Evolutionary conservation across 2,329 filamentous ascomycete genomes (phyloP), one percentile per base, ranked within the genome.

Genomic region (Aspergillus sp.): DNA sequence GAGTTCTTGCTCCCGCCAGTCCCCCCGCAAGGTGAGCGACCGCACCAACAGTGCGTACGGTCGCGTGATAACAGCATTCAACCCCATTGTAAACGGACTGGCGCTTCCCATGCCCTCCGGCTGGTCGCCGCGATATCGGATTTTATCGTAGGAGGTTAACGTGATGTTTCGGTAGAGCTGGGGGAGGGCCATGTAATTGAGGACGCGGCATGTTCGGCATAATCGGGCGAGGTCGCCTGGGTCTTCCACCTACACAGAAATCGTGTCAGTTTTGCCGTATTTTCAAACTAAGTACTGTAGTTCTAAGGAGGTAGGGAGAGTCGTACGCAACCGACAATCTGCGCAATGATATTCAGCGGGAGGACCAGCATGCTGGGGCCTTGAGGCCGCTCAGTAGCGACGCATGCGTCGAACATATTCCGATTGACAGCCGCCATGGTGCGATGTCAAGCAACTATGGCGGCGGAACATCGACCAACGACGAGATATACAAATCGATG

Each of bases 101-200:
- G 83, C 84, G 54, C 80, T 80, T n/a, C 85, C 85, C 69, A 82
- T 84, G 11, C 85, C 85, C 66, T 86, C 83, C 0, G 84, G 83
- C 43, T 79, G 68, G 51, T 84, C 83, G 64, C 82, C 77, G 59
- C 80, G 75, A 67, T 85, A 86, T 50, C 84, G 81, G 27, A 86
- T 83, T 40, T 81, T 80, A 50, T 80, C 75, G 68, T 87, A 86
- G 7, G 84, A 85, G 54, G 77, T 81, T 35, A 88, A 73, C 6
- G 77, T 81, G 53, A 87, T 79, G 35, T 75, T 71, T 67, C 79
- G 77, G 71, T 87, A 88, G 41, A 88, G 79, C 56, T 82, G 83
- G 19, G 85, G 85, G 3, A 87, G 74, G 35, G 82, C 78, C 83
- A 88, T 86, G 73, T 87, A 88, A 64, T 86, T 84, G 64, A 87